Conservation (phyloP, 225 moss, liverwort and hornwort species). For the Rhytidiadelphus loreus region DNA sequence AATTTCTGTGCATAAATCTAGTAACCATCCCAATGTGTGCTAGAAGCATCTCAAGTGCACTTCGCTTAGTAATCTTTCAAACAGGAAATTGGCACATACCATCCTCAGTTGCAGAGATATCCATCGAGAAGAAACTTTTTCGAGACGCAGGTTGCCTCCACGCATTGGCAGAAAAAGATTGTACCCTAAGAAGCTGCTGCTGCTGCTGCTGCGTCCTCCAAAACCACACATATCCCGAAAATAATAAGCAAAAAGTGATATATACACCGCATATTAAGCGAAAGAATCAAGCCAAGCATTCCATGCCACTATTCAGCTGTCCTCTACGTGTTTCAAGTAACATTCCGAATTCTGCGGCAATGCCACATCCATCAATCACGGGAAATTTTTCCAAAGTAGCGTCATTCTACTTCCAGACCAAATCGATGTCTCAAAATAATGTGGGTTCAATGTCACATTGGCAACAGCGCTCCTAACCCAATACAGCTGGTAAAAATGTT, state of each 20-base stretch:
- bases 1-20: background rate
- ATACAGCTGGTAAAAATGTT: background rate
- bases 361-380: background rate
- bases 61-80: background rate
- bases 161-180: background rate
- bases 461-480: background rate
- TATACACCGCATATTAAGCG: background rate
- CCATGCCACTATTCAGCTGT: background rate
- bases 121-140: background rate
- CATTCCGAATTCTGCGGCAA: background rate
- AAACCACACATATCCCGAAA: slow-evolving; percentile 4
- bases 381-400: background rate
- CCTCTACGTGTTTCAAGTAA: background rate
- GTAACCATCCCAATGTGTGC: background rate
- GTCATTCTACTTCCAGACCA: background rate
- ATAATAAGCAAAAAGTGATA: background rate
- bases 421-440: background rate
- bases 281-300: background rate
- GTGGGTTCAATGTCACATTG: background rate
- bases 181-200: background rate
- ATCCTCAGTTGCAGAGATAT: slow-evolving; percentile 1
- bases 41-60: background rate
- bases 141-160: slow-evolving; percentile 2
- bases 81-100: background rate
- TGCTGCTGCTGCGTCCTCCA: slow-evolving; percentile 5